Evolutionary conservation across 129 eudicot genomes (phyloP).

Genomic region (Centrapalus pauciflorus): DNA sequence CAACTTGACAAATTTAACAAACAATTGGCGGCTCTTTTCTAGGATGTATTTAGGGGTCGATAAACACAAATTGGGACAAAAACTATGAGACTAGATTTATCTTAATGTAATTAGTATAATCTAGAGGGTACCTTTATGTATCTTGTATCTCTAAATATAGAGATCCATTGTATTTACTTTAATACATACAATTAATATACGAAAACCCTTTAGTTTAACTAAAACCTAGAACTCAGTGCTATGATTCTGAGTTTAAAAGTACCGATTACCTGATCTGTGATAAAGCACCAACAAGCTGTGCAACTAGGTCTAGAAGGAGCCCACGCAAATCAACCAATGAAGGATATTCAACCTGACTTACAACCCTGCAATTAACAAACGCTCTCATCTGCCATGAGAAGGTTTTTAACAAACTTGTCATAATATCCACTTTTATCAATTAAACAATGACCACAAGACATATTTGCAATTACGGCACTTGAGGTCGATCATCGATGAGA

Average conservation of each 20-base stretch:
- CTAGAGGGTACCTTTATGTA: too few relatives aligned
- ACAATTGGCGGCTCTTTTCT: not conserved
- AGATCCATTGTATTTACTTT: too few relatives aligned
- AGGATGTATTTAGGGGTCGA: not conserved
- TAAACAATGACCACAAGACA: not conserved
- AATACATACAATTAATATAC: too few relatives aligned
- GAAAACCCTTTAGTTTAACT: too few relatives aligned
- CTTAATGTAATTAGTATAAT: too few relatives aligned
- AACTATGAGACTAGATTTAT: too few relatives aligned
- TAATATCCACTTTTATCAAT: not conserved
- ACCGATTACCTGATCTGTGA: constrained; percentile 67
- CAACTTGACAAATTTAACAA: not conserved
- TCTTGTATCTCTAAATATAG: too few relatives aligned
- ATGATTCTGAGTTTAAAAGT: not conserved
- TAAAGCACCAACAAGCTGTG: constrained; percentile 87
- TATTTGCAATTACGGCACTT: not conserved
- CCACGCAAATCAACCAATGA: constrained; percentile 81
- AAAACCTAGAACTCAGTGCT: not conserved
- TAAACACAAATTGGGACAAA: not conserved
- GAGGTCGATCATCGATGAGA: not conserved
- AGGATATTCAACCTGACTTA: constrained; percentile 94
- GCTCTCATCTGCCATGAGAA: not conserved
- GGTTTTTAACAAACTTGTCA: not conserved
- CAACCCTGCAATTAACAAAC: constrained; percentile 55
- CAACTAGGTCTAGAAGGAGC: constrained; percentile 79